A percentile compares a stretch with the other conserved stretches of the same genome.
Conservation (phyloP, 441 rosid genomes). For the Adansonia madagascariensis region DNA sequence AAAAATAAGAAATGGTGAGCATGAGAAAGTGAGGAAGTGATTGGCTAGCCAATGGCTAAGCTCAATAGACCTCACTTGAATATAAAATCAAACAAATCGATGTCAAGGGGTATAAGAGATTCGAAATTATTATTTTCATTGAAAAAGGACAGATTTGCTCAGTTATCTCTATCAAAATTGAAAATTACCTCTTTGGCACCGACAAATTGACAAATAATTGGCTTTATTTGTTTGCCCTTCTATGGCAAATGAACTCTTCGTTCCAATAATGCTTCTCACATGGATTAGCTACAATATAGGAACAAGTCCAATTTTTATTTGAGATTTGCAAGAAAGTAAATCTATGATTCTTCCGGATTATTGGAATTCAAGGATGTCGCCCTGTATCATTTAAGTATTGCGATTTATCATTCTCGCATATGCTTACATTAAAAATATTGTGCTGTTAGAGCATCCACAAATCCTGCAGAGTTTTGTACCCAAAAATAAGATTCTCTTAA, state of each 20-base stretch:
- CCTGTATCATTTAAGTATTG: no score
- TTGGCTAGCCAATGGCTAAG: slow-evolving; percentile 34
- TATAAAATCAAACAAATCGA: slow-evolving; percentile 34
- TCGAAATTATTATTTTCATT: background rate
- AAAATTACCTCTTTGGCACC: background rate
- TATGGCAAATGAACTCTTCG: background rate
- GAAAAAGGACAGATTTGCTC: background rate
- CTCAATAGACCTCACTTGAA: slow-evolving; percentile 31
- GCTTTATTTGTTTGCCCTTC: background rate
- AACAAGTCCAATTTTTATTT: background rate
- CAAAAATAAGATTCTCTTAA: no score
- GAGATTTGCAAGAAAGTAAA: no score
- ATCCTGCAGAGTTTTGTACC: no score
- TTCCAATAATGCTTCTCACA: background rate
- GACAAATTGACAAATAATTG: background rate
- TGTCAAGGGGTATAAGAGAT: background rate
- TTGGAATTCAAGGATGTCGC: no score
- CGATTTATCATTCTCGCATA: no score
- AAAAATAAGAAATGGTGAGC: slow-evolving; percentile 30
- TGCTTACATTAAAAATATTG: no score
- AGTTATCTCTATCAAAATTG: background rate
- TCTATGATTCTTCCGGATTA: no score
- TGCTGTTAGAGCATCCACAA: no score
- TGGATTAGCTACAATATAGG: background rate
- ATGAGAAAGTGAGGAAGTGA: slow-evolving; percentile 5